Percentiles rank a stretch among this genome's conserved stretches.
phyloP scores from a whole-genome alignment of 345 rosid genomes.

The Cardamine resedifolia region DNA sequence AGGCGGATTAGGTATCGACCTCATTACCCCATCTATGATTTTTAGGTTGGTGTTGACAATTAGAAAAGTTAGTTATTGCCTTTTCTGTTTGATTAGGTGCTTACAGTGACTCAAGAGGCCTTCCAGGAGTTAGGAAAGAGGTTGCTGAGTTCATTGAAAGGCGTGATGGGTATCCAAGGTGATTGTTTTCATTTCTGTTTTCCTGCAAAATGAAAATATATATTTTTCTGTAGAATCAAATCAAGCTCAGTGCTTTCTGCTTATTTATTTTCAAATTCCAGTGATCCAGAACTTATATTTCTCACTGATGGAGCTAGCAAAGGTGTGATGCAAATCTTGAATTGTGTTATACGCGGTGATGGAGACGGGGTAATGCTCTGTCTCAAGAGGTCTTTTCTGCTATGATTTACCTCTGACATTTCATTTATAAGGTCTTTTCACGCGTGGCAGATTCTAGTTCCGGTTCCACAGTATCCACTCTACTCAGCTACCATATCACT shows the following conservation, averaged over 20 bases:
- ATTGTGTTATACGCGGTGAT: slow-evolving; percentile 74
- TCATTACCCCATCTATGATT: background rate
- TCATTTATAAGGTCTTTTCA: slow-evolving; percentile 8
- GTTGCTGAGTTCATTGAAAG: slow-evolving; percentile 89
- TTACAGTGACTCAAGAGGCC: slow-evolving; percentile 95
- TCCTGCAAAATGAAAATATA: background rate
- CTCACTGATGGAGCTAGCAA: slow-evolving; percentile 99
- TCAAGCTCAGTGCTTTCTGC: slow-evolving; percentile 30
- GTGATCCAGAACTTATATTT: slow-evolving; percentile 93
- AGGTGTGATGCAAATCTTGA: slow-evolving; percentile 98
- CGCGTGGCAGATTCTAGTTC: slow-evolving; percentile 72
- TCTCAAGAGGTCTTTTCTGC: slow-evolving; percentile 14
- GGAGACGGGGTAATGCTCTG: slow-evolving; percentile 78
- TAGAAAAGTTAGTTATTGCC: background rate
- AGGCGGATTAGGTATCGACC: slow-evolving; percentile 85
- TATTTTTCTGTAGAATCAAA: background rate
- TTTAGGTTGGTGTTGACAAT: background rate
- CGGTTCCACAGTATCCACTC: slow-evolving; percentile 98
- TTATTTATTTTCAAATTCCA: slow-evolving; percentile 41
- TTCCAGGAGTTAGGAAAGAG: slow-evolving; percentile 88
- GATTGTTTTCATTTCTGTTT: slow-evolving; percentile 27
- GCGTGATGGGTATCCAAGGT: slow-evolving; percentile 99
- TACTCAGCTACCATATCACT: slow-evolving; percentile 93
- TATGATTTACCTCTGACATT: background rate
- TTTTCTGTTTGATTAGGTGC: slow-evolving; percentile 57